Percentiles rank a stretch among this genome's conserved stretches.
Conservation (phyloP, 768 basidiomycete genomes). For the Leccinellum rugosiceps region DNA sequence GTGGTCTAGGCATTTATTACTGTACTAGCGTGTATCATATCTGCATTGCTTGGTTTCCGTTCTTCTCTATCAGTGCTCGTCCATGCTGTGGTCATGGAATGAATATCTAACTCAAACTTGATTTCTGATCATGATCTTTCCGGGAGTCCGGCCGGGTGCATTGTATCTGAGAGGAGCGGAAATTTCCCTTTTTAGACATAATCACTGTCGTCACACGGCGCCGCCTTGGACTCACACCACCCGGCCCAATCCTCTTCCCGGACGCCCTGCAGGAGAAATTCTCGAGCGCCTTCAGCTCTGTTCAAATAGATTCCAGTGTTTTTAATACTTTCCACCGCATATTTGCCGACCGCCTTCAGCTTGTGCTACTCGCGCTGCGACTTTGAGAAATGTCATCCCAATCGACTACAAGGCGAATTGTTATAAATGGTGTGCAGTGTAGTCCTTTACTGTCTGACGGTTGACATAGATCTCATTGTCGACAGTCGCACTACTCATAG, state of each 20-base stretch:
- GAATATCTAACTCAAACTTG: too few species aligned
- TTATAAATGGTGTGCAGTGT: constrained; percentile 40
- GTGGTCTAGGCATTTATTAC: neutral
- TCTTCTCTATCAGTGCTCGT: too few species aligned
- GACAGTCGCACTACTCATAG: constrained; percentile 49
- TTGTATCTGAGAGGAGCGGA: neutral
- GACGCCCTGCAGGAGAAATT: neutral
- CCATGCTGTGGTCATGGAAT: too few species aligned
- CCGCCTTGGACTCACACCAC: neutral
- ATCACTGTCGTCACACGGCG: too few species aligned
- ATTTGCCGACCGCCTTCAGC: neutral
- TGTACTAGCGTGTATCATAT: neutral
- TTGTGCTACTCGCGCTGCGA: neutral
- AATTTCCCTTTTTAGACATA: neutral
- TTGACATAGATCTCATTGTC: constrained; percentile 8
- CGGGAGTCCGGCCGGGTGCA: too few species aligned
- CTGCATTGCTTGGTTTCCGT: too few species aligned
- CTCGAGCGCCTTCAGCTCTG: neutral
- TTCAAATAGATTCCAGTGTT: neutral
- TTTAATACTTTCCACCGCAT: neutral
- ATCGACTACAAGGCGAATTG: constrained; percentile 39
- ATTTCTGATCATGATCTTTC: too few species aligned
- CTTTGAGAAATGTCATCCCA: constrained; percentile 26
- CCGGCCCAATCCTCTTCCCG: neutral
- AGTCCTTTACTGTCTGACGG: neutral